A percentile compares a stretch with the other conserved stretches of the same genome.
These are phyloP conservation scores for Erodium trifolium DNA, from an alignment of 441 rosid species.

Conservation along the genomic window DNA sequence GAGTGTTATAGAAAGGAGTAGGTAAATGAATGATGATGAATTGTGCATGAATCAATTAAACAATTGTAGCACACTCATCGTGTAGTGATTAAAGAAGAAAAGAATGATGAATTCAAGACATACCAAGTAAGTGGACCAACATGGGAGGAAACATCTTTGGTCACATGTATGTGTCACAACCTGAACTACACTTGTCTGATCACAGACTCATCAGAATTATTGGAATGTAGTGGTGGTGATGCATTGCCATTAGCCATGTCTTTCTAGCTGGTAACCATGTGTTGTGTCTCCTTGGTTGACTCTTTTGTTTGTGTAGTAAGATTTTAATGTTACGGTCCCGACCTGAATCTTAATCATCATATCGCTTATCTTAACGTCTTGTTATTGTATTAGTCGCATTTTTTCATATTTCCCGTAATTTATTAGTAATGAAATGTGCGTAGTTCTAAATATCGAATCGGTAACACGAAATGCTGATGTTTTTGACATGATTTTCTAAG, in stretches of 20 bases:
- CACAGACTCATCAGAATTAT: not conserved
- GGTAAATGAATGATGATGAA: not conserved
- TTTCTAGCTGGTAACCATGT: conserved; percentile 6
- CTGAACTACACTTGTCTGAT: not conserved
- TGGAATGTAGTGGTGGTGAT: no score
- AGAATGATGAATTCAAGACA: not conserved
- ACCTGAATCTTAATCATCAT: no score
- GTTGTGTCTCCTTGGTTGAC: not conserved
- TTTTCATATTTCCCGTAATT: no score
- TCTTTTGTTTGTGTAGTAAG: not conserved
- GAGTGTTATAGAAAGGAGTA: not conserved
- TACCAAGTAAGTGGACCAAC: not conserved
- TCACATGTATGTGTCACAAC: not conserved
- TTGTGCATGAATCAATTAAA: not conserved
- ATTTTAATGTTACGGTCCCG: no score
- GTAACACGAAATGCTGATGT: no score
- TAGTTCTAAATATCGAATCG: no score
- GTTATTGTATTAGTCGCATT: no score
- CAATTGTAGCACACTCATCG: not conserved
- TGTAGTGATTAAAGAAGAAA: not conserved
- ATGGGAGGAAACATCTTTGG: not conserved
- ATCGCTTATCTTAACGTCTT: no score
- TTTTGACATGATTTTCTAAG: no score
- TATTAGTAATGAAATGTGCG: no score
- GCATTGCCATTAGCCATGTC: not conserved